phyloP scores from a whole-genome alignment of 2,329 filamentous ascomycete genomes.

The Corynespora cassiicola region DNA sequence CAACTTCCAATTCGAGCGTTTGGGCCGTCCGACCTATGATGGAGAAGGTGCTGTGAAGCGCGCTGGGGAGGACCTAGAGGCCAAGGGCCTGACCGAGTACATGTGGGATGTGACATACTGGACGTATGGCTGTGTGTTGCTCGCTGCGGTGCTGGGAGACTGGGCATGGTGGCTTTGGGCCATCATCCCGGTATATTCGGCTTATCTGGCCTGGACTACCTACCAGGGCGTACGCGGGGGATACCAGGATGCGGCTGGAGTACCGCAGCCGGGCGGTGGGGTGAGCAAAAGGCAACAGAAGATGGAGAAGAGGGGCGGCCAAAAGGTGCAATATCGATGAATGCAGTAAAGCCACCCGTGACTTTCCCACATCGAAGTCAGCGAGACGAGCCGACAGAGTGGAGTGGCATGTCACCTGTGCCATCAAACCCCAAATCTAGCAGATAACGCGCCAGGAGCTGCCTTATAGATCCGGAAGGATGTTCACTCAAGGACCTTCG shows the following conservation, averaged over 20 bases:
- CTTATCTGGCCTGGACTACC: constrained; percentile 53
- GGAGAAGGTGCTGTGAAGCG: constrained; percentile 68
- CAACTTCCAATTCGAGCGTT: constrained; percentile 83
- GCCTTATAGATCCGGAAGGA: too few species aligned
- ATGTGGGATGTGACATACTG: constrained; percentile 98
- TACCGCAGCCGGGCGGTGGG: constrained; percentile 32
- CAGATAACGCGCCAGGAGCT: too few species aligned
- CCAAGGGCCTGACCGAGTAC: constrained; percentile 90
- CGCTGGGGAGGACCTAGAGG: constrained; percentile 86
- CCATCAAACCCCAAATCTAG: too few species aligned
- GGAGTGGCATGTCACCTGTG: too few species aligned
- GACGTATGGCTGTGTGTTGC: constrained; percentile 78
- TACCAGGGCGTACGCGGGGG: constrained; percentile 53
- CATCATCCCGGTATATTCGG: constrained; percentile 55
- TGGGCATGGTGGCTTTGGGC: constrained; percentile 73
- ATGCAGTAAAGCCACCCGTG: too few species aligned
- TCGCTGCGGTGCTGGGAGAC: constrained; percentile 82
- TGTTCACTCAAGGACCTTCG: too few species aligned
- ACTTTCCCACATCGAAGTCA: constrained; percentile 1
- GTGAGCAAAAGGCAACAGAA: constrained; percentile 58
- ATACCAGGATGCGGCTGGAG: constrained; percentile 49
- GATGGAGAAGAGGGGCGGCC: constrained; percentile 59
- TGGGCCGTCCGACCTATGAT: constrained; percentile 79
- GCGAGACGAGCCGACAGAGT: not conserved
- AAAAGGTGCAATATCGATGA: constrained; percentile 56